Base-by-base conservation (phyloP, 768 basidiomycete species). In the Termitomyces heimii region DNA sequence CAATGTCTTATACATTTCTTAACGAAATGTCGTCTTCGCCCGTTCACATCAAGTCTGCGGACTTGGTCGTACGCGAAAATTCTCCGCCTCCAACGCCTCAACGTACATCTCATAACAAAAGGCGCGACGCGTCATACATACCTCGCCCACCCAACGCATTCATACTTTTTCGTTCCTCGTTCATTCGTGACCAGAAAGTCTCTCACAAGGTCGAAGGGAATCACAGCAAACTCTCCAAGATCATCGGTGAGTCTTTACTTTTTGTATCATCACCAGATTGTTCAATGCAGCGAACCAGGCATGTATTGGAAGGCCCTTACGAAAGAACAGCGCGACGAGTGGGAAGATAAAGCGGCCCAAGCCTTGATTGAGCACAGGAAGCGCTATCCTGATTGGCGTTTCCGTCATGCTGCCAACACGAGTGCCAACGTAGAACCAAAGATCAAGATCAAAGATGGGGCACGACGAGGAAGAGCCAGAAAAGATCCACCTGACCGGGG, bases 81-180 rank as follows among this genome's bases (percentile, higher is more conserved):
- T 28, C 37, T 28, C 10, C 63, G 59, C 64, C 54, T 61, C 49
- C 14, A 50, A 58, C 73, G 60, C 3, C 70, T 65, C 60, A 70
- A 29, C 78, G 78, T 24, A 58, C 67, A 16, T 79, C 77, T 55
- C 84, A 86, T 66, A 77, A 76, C 56, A 86, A 82, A 75, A 81
- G 82, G 65, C 81, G 84, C 54, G 84, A 86, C 64, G 81, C 85
- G 54, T 82, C 81, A 2, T 85, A 90, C 70, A 92, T 91, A 70
- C 89, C 89, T 42, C 84, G 89, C 48, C 89, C 89, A 7, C 89
- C 89, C 26, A 92, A 90, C 71, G 89, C 89, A 58, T 92, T 91
- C 73, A 92, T 91, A 63, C 85, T 91, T 69, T 92, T 90, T 71
- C 82, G 89, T 63, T 87, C 86, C 24, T 83, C 82, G 31, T 90